Evolutionary conservation across 2,329 filamentous ascomycete genomes (phyloP), one percentile per base, ranked within the genome.

Genomic region (Amauroascus verrucosus): DNA sequence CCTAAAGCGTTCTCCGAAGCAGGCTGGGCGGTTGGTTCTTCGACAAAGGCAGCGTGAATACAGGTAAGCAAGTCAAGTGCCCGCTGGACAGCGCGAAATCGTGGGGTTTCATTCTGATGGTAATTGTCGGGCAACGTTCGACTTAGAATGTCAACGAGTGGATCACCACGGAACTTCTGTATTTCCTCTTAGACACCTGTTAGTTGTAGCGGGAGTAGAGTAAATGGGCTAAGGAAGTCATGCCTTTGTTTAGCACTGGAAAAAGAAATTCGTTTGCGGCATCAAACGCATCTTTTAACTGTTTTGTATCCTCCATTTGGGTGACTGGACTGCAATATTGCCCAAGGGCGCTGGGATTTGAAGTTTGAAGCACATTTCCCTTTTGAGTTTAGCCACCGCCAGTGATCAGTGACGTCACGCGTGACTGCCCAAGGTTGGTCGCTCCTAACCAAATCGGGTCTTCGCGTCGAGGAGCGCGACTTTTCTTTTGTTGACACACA

Each of bases 221-320:
- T 11, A 18, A 32, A 47, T 14, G 48, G 35, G 59, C 53, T 60
- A 46, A 58, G 35, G 16, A 57, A 54, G 57, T 58, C 69, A 58
- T 71, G 66, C 70, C 70, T 72, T 66, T 63, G 58, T 68, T 63
- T 54, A 72, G 62, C 38, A 71, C 67, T 28, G 70, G 68, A 51
- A 58, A 62, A 41, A 72, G 57, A 56, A 72, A 72, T 20, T 60
- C 58, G 51, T 61, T 61, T 30, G 68, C 66, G 28, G 62, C 61
- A 43, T 63, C 60, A 52, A 72, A 71, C 7, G 65, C 67, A 53
- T 61, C 59, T 49, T 56, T 62, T 28, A 67, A 41, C 38, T 57
- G 52, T 22, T 37, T 54, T 1, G 57, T 45, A 22, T 64, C 58
- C 28, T 58, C 61, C 70, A 72, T 72, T 45, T 45, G 26, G 2